Evolutionary conservation across 1,284 basidiomycete genomes (phyloP).

Genomic region (Amylostereum areolatum): DNA sequence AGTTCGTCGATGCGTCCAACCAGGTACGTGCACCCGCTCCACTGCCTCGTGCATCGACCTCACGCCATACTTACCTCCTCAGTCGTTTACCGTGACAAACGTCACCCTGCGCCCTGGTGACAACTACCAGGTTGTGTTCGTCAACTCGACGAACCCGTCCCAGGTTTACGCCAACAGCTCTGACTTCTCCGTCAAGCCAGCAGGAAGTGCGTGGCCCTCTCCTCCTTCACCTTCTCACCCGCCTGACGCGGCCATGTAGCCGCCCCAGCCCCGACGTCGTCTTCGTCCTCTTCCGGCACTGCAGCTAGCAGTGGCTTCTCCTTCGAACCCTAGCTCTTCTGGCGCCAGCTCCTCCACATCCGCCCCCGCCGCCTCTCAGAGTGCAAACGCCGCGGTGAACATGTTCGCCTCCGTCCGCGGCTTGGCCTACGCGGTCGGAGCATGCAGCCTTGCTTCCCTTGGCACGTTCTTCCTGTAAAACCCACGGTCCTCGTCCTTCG

Average conservation of each 20-base stretch:
- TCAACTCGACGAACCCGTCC: conserved; percentile 33
- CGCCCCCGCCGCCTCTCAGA: not conserved
- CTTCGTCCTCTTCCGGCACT: too few relatives aligned
- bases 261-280: not conserved
- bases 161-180: conserved; percentile 36
- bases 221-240: not conserved
- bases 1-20: conserved; percentile 24
- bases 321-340: too few relatives aligned
- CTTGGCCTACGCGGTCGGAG: conserved; percentile 1
- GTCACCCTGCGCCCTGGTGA: conserved; percentile 28
- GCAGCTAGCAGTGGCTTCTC: too few relatives aligned
- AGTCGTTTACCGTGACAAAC: conserved; percentile 27
- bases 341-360: not conserved
- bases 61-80: not conserved
- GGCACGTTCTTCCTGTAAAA: not conserved
- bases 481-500: not conserved
- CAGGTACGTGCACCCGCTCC: conserved; percentile 15
- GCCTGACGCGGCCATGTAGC: not conserved
- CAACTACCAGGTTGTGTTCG: conserved; percentile 37
- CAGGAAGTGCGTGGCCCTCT: conserved; percentile 27
- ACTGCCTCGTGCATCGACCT: not conserved
- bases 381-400: not conserved
- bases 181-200: conserved; percentile 31
- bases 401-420: not conserved
- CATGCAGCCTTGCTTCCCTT: conserved; percentile 1